These are phyloP conservation scores for Solanum chacoense DNA, from an alignment of 305 asterid species.

Conservation along the genomic window DNA sequence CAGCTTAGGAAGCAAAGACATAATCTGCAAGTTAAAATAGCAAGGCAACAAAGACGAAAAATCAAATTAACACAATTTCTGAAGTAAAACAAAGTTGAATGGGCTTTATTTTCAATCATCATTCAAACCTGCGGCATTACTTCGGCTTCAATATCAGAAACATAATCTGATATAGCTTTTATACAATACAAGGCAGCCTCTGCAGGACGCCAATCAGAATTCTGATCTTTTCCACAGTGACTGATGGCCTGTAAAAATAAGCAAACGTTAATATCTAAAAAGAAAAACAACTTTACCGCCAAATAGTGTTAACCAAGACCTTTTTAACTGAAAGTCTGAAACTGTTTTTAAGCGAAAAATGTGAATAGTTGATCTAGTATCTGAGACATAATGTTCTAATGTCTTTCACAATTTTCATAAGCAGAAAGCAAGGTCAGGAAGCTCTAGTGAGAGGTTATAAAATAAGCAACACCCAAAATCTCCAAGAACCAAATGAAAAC, in stretches of 20 bases:
- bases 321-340: background rate
- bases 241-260: slow-evolving; percentile 46
- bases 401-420: background rate
- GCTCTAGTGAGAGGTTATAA: background rate
- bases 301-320: background rate
- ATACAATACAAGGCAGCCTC: slow-evolving; percentile 95
- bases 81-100: background rate
- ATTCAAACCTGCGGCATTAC: slow-evolving; percentile 88
- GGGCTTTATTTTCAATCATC: background rate
- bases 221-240: slow-evolving; percentile 38
- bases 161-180: slow-evolving; percentile 88
- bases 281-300: background rate
- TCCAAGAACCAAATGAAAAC: background rate
- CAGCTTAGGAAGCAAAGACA: slow-evolving; percentile 85
- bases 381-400: background rate
- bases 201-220: slow-evolving; percentile 76
- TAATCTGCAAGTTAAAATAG: slow-evolving; percentile 34
- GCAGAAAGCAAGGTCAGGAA: background rate
- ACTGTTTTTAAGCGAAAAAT: background rate
- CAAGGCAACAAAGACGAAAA: background rate
- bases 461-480: background rate
- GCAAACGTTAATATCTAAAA: slow-evolving; percentile 8
- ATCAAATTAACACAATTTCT: background rate
- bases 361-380: background rate
- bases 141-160: slow-evolving; percentile 66